Conservation (phyloP, 176 grass and related monocot species). For the Avena sativa region DNA sequence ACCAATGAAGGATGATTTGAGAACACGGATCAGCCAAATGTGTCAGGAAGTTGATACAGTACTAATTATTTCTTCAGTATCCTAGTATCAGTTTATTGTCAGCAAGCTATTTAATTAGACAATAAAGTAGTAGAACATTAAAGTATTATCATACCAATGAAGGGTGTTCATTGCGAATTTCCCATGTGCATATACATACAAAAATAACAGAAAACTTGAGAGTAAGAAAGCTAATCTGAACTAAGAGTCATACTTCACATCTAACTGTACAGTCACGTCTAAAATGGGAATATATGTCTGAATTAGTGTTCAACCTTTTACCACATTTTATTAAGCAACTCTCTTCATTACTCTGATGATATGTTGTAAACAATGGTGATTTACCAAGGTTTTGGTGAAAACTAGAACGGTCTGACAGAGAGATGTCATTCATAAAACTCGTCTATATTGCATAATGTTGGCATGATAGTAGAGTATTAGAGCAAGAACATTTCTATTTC, state of each 20-base stretch:
- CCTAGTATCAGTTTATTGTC: background rate
- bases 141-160: background rate
- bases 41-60: background rate
- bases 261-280: background rate
- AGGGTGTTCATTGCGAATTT: background rate
- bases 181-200: background rate
- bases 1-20: background rate
- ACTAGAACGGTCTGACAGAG: background rate
- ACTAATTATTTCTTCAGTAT: background rate
- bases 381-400: background rate
- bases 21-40: background rate
- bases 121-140: background rate
- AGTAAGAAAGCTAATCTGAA: conserved; percentile 7
- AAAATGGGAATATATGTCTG: background rate
- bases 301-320: background rate
- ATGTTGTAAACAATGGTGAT: background rate
- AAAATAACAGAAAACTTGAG: background rate
- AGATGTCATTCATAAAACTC: background rate
- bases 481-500: background rate
- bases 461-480: background rate
- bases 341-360: background rate
- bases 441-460: background rate
- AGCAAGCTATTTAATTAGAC: background rate
- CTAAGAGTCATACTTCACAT: background rate
- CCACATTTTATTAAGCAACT: background rate